These are phyloP conservation scores for Lecanicillium sp. DNA, from an alignment of 2,329 filamentous ascomycete species.

Conservation along the genomic window DNA sequence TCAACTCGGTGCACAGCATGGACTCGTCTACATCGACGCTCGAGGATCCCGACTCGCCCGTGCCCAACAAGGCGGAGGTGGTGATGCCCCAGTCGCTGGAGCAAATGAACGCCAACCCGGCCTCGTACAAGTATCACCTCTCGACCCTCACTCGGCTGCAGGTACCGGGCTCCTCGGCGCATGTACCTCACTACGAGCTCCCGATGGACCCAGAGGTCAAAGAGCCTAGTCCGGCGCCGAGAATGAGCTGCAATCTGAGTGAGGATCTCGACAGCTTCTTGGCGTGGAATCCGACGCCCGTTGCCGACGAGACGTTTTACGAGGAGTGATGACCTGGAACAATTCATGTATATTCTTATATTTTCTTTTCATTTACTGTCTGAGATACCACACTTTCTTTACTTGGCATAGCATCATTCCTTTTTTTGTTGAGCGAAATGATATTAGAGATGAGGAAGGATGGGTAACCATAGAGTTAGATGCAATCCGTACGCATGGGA, in stretches of 20 bases:
- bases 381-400: not conserved
- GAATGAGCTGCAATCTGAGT: constrained; percentile 54
- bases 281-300: constrained; percentile 47
- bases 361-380: constrained; percentile 4
- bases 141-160: too few relatives aligned
- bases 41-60: constrained; percentile 6
- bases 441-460: not conserved
- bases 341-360: not conserved
- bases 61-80: constrained; percentile 5
- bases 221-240: constrained; percentile 27
- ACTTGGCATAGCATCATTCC: not conserved
- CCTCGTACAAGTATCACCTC: too few relatives aligned
- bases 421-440: not conserved
- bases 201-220: constrained; percentile 12
- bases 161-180: too few relatives aligned
- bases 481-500: too few relatives aligned
- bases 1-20: constrained; percentile 5
- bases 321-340: constrained; percentile 8
- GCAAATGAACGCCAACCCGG: too few relatives aligned
- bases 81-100: not conserved
- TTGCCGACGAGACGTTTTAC: constrained; percentile 26
- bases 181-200: too few relatives aligned
- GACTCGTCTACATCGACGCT: constrained; percentile 6
- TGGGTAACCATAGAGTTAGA: too few relatives aligned
- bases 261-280: constrained; percentile 53